Percentiles rank a stretch among this genome's conserved stretches.
Conservation (phyloP, 2,329 filamentous ascomycete species). For the Trichophyton benhamiae region DNA sequence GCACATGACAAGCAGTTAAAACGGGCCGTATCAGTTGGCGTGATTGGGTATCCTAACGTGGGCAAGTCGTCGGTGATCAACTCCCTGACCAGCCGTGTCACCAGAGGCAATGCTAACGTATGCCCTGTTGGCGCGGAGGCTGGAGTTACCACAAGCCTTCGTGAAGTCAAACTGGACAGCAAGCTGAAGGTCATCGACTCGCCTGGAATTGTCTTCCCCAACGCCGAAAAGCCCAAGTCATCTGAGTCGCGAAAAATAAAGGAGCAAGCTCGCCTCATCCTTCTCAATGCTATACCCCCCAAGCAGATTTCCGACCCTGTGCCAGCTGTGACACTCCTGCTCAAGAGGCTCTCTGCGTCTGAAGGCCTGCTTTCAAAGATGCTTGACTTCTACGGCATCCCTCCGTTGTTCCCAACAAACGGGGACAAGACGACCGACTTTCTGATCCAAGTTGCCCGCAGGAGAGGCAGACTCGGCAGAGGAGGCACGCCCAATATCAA, state of each 20-base stretch:
- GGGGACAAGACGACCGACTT: conserved; percentile 81
- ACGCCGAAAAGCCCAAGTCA: conserved; percentile 43
- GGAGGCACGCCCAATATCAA: conserved; percentile 83
- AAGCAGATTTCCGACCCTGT: conserved; percentile 90
- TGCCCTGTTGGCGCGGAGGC: conserved; percentile 86
- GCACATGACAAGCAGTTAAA: conserved; percentile 74
- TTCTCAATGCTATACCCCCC: conserved; percentile 82
- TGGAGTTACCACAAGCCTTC: conserved; percentile 77
- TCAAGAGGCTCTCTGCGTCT: conserved; percentile 64
- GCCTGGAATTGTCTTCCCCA: conserved; percentile 87
- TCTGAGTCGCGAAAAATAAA: conserved; percentile 50
- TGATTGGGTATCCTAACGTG: conserved; percentile 92
- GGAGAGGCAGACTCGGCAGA: conserved; percentile 75
- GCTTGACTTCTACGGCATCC: conserved; percentile 70
- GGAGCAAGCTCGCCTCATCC: conserved; percentile 66
- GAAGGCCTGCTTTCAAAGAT: conserved; percentile 66
- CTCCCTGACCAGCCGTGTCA: conserved; percentile 66
- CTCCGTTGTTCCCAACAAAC: conserved; percentile 56
- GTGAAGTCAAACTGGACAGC: conserved; percentile 86
- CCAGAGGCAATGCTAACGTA: conserved; percentile 49
- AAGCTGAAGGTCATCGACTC: conserved; percentile 90
- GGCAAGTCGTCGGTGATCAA: conserved; percentile 97
- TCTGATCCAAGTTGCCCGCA: conserved; percentile 85
- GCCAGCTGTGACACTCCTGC: conserved; percentile 71
- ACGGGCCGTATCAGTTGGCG: conserved; percentile 77